Percentiles rank a stretch among this genome's conserved stretches.
These are phyloP conservation scores for Sordariomycetes sp. DNA, from an alignment of 2,329 filamentous ascomycete genomes.

Conservation along the genomic window DNA sequence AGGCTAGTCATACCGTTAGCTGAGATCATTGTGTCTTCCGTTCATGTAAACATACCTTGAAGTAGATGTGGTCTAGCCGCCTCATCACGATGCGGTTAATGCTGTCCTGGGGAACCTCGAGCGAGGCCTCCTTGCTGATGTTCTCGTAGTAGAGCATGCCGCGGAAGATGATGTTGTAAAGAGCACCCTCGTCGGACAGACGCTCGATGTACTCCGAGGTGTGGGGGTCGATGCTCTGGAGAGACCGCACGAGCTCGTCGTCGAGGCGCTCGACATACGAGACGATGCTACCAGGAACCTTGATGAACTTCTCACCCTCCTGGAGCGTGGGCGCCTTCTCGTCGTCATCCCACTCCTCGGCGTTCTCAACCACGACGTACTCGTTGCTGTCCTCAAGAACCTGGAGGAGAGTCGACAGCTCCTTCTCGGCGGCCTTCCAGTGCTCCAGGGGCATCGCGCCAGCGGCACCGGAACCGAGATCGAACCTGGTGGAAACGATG, in stretches of 20 bases:
- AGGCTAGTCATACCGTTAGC: slow-evolving; percentile 35
- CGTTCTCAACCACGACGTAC: slow-evolving; percentile 78
- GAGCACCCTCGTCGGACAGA: slow-evolving; percentile 73
- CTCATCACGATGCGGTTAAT: slow-evolving; percentile 90
- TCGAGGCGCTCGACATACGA: slow-evolving; percentile 92
- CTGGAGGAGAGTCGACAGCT: slow-evolving; percentile 64
- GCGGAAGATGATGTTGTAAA: slow-evolving; percentile 89
- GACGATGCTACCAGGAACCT: slow-evolving; percentile 84
- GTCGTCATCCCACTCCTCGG: slow-evolving; percentile 98
- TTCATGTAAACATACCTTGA: slow-evolving; percentile 53
- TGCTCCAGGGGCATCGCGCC: slow-evolving; percentile 86
- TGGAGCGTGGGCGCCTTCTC: slow-evolving; percentile 75
- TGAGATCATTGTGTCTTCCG: slow-evolving; percentile 6
- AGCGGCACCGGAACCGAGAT: slow-evolving; percentile 67
- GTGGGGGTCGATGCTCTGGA: slow-evolving; percentile 95
- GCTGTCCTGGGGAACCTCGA: slow-evolving; percentile 71
- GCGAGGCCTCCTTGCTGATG: slow-evolving; percentile 54
- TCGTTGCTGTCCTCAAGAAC: slow-evolving; percentile 69
- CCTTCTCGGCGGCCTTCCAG: slow-evolving; percentile 89
- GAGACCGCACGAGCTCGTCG: slow-evolving; percentile 91
- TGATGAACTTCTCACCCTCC: slow-evolving; percentile 68
- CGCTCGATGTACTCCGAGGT: slow-evolving; percentile 98
- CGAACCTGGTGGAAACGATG: slow-evolving; percentile 86
- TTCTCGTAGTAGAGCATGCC: slow-evolving; percentile 79
- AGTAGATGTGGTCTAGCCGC: slow-evolving; percentile 93